These are phyloP conservation scores for Cornus florida DNA, from an alignment of 148 eudicot genomes.

Conservation along the genomic window DNA sequence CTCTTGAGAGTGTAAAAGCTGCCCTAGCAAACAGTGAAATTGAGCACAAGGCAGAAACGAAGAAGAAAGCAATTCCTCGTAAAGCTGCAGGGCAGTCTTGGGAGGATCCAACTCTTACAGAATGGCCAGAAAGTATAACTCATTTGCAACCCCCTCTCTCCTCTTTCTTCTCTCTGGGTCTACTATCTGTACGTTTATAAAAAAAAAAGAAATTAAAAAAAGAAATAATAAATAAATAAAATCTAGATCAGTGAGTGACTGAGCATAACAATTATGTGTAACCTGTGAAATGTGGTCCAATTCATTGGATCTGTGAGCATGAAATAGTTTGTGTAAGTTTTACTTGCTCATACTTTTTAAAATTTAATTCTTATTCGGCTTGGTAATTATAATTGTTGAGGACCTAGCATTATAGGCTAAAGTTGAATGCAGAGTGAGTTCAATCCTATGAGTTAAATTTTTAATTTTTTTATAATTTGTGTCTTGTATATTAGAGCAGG, in stretches of 20 bases:
- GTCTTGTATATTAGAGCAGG: too few species aligned
- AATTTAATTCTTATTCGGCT: neutral
- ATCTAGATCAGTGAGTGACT: too few species aligned
- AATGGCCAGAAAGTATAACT: slow-evolving; percentile 94
- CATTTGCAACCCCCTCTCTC: neutral
- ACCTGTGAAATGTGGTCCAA: too few species aligned
- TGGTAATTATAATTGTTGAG: neutral
- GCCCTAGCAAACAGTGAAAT: slow-evolving; percentile 92
- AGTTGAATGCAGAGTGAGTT: too few species aligned
- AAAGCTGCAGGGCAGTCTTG: slow-evolving; percentile 94
- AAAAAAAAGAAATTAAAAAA: too few species aligned
- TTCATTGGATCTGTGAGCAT: neutral
- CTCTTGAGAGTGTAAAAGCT: slow-evolving; percentile 92
- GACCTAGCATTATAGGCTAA: neutral
- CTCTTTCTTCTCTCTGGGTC: neutral
- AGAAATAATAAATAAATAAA: too few species aligned
- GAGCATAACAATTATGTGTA: too few species aligned
- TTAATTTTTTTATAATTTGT: too few species aligned
- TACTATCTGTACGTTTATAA: neutral
- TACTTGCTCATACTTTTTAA: too few species aligned
- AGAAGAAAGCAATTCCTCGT: slow-evolving; percentile 90
- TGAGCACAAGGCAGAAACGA: slow-evolving; percentile 88
- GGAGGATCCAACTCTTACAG: slow-evolving; percentile 97
- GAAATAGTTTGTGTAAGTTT: neutral
- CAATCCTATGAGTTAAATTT: neutral